A percentile compares a stretch with the other conserved stretches of the same genome.
These are phyloP conservation scores for Metarhizium guizhouense DNA, from an alignment of 2,329 filamentous ascomycete species.

Conservation along the genomic window DNA sequence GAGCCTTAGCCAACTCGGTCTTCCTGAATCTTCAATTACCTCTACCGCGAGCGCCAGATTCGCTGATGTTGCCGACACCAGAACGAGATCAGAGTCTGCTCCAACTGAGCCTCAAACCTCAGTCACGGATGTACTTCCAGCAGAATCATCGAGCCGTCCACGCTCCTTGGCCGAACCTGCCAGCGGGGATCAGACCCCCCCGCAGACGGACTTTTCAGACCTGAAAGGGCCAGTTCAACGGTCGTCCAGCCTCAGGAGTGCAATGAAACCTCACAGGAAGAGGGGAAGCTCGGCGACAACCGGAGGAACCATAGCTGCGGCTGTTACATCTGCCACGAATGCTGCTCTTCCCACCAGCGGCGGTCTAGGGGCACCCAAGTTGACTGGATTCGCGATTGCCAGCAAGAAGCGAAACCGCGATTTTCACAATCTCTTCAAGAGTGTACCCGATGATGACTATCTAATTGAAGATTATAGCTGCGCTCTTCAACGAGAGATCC, in stretches of 20 bases:
- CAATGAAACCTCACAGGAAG: constrained; percentile 55
- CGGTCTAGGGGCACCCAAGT: constrained; percentile 55
- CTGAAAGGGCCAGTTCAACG: constrained; percentile 52
- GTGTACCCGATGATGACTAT: constrained; percentile 95
- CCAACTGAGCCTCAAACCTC: constrained; percentile 35
- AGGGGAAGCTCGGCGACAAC: constrained; percentile 74
- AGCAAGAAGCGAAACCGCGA: constrained; percentile 94
- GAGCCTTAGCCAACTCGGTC: constrained; percentile 80
- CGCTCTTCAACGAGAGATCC: constrained; percentile 87
- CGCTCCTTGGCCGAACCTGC: constrained; percentile 43
- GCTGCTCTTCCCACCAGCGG: constrained; percentile 57
- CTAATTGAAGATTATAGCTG: constrained; percentile 98
- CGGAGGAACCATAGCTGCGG: constrained; percentile 57
- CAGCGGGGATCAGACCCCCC: constrained; percentile 53
- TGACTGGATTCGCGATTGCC: constrained; percentile 92
- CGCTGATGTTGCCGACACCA: constrained; percentile 36
- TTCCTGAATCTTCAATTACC: constrained; percentile 51
- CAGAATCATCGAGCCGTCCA: constrained; percentile 31
- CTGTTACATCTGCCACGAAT: constrained; percentile 60
- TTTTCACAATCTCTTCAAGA: constrained; percentile 89
- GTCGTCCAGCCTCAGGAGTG: constrained; percentile 59
- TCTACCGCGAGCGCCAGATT: constrained; percentile 50
- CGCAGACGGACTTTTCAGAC: constrained; percentile 53
- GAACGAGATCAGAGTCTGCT: constrained; percentile 49
- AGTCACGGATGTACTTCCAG: constrained; percentile 18